phyloP scores from a whole-genome alignment of 2,329 filamentous ascomycete species.

The Beauveria sp. region DNA sequence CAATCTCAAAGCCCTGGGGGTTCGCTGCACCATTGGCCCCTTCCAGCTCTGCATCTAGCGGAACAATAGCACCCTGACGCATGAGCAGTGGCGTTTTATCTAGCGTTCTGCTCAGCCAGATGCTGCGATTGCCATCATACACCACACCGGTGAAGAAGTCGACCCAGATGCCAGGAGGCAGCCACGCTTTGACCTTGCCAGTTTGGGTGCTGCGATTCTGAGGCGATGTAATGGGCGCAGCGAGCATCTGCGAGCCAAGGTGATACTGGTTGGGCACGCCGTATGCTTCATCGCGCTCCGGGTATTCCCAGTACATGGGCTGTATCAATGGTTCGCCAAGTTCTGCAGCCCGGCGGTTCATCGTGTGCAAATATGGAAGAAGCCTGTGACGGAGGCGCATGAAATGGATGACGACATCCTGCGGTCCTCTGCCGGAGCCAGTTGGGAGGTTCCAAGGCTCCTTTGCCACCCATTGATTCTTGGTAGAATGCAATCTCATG shows the following conservation, averaged over 20 bases:
- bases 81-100: conserved; percentile 45
- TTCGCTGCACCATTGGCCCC: conserved; percentile 40
- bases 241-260: conserved; percentile 49
- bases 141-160: conserved; percentile 51
- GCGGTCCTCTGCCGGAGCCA: conserved; percentile 26
- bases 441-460: conserved; percentile 51
- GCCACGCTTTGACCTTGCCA: conserved; percentile 44
- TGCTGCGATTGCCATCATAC: conserved; percentile 47
- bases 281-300: conserved; percentile 45
- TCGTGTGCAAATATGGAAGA: conserved; percentile 52
- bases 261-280: conserved; percentile 48
- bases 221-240: conserved; percentile 47
- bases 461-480: conserved; percentile 50
- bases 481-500: conserved; percentile 47
- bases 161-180: conserved; percentile 45
- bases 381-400: conserved; percentile 49
- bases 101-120: conserved; percentile 44
- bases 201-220: conserved; percentile 37
- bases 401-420: conserved; percentile 38
- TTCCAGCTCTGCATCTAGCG: conserved; percentile 37
- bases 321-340: conserved; percentile 46
- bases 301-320: conserved; percentile 56
- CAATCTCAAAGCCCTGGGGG: conserved; percentile 39
- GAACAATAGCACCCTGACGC: conserved; percentile 49
- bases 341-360: conserved; percentile 39